Conservation (phyloP, 352 stramenopile species). For the Salisapilia sapeloensis region DNA sequence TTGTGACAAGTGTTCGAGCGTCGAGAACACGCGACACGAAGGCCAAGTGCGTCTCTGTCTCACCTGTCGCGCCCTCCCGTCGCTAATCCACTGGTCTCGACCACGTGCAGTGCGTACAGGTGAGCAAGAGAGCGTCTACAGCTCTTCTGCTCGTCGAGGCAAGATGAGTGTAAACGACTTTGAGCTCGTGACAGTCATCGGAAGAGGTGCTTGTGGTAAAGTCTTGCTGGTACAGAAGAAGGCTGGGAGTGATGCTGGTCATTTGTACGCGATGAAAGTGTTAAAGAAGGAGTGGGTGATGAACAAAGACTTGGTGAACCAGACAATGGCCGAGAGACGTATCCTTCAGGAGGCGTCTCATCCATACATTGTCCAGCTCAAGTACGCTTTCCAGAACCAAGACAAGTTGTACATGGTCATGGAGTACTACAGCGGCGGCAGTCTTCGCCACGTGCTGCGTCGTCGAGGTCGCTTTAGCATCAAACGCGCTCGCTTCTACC, state of each 20-base stretch:
- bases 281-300: conserved; percentile 70
- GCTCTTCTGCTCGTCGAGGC: conserved; percentile 31
- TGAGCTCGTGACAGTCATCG: conserved; percentile 56
- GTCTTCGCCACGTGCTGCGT: conserved; percentile 42
- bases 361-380: conserved; percentile 59
- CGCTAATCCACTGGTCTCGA: conserved; percentile 50
- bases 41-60: conserved; percentile 43
- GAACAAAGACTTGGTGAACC: conserved; percentile 60
- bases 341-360: conserved; percentile 61
- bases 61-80: conserved; percentile 34
- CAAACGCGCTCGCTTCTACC: conserved; percentile 47
- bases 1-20: conserved; percentile 50
- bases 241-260: conserved; percentile 28
- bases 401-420: conserved; percentile 76
- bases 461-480: conserved; percentile 51
- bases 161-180: conserved; percentile 70
- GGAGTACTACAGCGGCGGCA: conserved; percentile 63
- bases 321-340: conserved; percentile 60
- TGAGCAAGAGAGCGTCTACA: conserved; percentile 56
- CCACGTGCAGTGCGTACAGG: conserved; percentile 40
- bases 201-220: conserved; percentile 45
- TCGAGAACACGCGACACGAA: conserved; percentile 44
- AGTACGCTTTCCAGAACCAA: conserved; percentile 64
- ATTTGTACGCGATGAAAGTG: conserved; percentile 63
- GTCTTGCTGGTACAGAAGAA: conserved; percentile 59